Percentiles rank a stretch among this genome's conserved stretches.
These are phyloP conservation scores for Rhizopogon vulgaris DNA, from an alignment of 768 basidiomycete genomes.

Conservation along the genomic window DNA sequence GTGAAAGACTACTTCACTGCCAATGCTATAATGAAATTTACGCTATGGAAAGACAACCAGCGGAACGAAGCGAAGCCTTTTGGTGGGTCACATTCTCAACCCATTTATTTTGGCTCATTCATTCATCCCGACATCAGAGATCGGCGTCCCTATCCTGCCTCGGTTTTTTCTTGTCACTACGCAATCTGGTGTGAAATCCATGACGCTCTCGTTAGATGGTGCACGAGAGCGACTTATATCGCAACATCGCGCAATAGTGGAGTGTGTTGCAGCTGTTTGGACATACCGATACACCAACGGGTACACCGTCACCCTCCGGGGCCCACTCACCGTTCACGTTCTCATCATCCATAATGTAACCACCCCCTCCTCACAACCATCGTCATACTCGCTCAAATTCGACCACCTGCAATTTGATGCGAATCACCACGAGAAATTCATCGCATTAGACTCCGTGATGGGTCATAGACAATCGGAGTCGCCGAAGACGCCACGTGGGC, in stretches of 20 bases:
- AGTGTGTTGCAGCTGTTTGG: slow-evolving; percentile 73
- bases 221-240: slow-evolving; percentile 63
- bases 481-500: slow-evolving; percentile 31
- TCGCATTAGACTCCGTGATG: slow-evolving; percentile 56
- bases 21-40: slow-evolving; percentile 69
- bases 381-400: slow-evolving; percentile 47
- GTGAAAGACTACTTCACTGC: slow-evolving; percentile 68
- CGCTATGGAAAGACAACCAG: slow-evolving; percentile 84
- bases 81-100: slow-evolving; percentile 35
- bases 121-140: slow-evolving; percentile 43
- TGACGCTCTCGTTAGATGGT: slow-evolving; percentile 74
- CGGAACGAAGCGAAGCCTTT: slow-evolving; percentile 77
- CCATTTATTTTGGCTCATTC: slow-evolving; percentile 5
- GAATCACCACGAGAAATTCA: slow-evolving; percentile 64
- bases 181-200: slow-evolving; percentile 79
- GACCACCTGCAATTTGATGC: slow-evolving; percentile 73
- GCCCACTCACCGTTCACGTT: slow-evolving; percentile 67
- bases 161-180: slow-evolving; percentile 83
- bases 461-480: slow-evolving; percentile 42
- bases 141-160: slow-evolving; percentile 71
- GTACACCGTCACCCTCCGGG: slow-evolving; percentile 70
- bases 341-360: slow-evolving; percentile 23
- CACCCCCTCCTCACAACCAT: slow-evolving; percentile 15
- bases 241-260: slow-evolving; percentile 45
- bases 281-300: slow-evolving; percentile 78